Percentiles rank a stretch among this genome's conserved stretches.
phyloP scores from a whole-genome alignment of 169 alveolate species.

The Cryptosporidium ryanae region DNA sequence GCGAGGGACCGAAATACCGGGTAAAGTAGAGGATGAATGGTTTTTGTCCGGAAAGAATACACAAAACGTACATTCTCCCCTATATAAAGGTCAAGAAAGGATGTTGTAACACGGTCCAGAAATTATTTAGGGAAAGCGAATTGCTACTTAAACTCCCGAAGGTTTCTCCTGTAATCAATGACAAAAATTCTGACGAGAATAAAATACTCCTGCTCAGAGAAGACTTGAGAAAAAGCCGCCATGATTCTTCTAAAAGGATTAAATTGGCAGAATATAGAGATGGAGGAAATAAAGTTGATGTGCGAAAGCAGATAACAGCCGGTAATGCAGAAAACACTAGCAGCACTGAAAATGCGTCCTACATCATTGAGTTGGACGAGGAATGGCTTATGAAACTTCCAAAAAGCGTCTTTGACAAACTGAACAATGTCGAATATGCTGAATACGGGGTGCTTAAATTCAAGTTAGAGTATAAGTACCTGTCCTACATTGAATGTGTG shows the following conservation, averaged over 20 bases:
- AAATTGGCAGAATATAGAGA: background rate
- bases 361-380: slow-evolving; percentile 36
- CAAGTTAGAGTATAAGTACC: slow-evolving; percentile 39
- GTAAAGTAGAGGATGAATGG: background rate
- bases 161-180: slow-evolving; percentile 49
- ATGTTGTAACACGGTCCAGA: slow-evolving; percentile 9
- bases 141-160: slow-evolving; percentile 32
- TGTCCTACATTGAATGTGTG: slow-evolving; percentile 44
- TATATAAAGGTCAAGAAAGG: slow-evolving; percentile 16
- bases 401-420: slow-evolving; percentile 1
- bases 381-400: slow-evolving; percentile 10
- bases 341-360: background rate
- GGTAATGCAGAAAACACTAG: background rate
- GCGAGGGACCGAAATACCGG: no score
- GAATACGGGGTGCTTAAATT: slow-evolving; percentile 37
- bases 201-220: slow-evolving; percentile 22
- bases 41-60: slow-evolving; percentile 19
- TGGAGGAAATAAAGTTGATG: background rate
- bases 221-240: background rate
- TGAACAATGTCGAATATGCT: slow-evolving; percentile 16
- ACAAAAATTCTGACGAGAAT: background rate
- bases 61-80: slow-evolving; percentile 14
- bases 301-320: background rate
- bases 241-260: no score
- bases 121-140: slow-evolving; percentile 6